Percentiles rank a stretch among this genome's conserved stretches.
Conservation (phyloP, 1,284 basidiomycete species). For the Pseudozyma pruni region DNA sequence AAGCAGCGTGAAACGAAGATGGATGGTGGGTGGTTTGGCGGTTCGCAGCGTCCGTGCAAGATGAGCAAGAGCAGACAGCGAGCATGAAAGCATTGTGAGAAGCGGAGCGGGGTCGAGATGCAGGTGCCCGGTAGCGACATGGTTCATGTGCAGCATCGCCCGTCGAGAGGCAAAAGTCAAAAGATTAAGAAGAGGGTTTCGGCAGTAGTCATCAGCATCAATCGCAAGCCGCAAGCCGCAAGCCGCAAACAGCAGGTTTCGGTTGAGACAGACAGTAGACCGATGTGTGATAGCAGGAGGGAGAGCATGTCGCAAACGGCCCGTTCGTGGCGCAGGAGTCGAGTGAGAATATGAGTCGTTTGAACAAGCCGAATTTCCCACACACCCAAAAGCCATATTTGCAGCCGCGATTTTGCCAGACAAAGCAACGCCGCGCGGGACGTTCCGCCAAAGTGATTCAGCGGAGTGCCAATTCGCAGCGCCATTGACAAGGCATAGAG, state of each 20-base stretch:
- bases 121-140: background rate
- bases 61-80: no score
- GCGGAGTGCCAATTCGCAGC: slow-evolving; percentile 13
- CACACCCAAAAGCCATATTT: background rate
- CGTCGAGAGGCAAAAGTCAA: no score
- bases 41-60: no score
- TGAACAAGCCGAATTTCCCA: background rate
- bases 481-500: no score
- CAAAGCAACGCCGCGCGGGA: background rate
- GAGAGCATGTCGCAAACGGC: background rate
- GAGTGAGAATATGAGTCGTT: no score
- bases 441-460: slow-evolving; percentile 5
- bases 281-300: no score
- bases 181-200: no score
- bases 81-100: background rate
- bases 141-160: no score
- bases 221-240: background rate
- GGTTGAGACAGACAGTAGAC: no score
- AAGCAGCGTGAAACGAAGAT: background rate
- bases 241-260: background rate
- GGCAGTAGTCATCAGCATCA: no score
- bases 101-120: slow-evolving; percentile 1
- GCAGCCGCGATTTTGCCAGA: background rate
- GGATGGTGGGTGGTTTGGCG: no score
- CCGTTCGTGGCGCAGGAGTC: slow-evolving; percentile 10